Evolutionary conservation across 139 green algal genomes (phyloP).

Genomic region (Micractinium conductrix): DNA sequence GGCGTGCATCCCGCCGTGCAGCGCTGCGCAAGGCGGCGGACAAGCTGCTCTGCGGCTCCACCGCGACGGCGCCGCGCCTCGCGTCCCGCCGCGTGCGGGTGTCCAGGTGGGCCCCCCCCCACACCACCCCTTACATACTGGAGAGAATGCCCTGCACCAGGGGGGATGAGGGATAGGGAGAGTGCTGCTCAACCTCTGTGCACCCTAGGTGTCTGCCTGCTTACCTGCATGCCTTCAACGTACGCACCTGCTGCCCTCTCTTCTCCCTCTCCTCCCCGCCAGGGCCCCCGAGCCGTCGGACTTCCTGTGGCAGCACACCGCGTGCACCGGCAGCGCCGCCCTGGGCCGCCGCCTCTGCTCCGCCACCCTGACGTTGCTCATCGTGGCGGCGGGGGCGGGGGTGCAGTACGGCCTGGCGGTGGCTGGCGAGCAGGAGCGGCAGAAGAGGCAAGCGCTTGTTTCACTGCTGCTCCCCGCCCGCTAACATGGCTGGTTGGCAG

Average conservation of each 20-base stretch:
- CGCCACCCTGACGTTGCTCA: conserved; percentile 38
- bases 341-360: conserved; percentile 27
- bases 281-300: conserved; percentile 64
- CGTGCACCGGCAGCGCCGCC: conserved; percentile 22
- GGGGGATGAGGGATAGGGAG: too few species aligned
- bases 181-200: too few species aligned
- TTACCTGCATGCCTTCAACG: not conserved
- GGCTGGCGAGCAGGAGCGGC: conserved; percentile 30
- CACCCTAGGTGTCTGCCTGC: not conserved
- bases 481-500: not conserved
- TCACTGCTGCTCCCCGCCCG: too few species aligned
- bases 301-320: conserved; percentile 60
- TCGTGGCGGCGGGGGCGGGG: conserved; percentile 44
- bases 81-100: not conserved
- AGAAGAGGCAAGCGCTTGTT: not conserved
- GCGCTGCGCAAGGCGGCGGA: conserved; percentile 9
- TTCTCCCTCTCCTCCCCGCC: not conserved
- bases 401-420: conserved; percentile 56
- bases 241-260: not conserved
- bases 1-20: too few species aligned
- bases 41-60: conserved; percentile 31
- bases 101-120: not conserved
- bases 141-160: too few species aligned
- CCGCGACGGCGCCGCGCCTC: conserved; percentile 25
- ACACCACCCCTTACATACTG: too few species aligned